phyloP scores from a whole-genome alignment of 139 green algal species.

The Tetraselmis striata region DNA sequence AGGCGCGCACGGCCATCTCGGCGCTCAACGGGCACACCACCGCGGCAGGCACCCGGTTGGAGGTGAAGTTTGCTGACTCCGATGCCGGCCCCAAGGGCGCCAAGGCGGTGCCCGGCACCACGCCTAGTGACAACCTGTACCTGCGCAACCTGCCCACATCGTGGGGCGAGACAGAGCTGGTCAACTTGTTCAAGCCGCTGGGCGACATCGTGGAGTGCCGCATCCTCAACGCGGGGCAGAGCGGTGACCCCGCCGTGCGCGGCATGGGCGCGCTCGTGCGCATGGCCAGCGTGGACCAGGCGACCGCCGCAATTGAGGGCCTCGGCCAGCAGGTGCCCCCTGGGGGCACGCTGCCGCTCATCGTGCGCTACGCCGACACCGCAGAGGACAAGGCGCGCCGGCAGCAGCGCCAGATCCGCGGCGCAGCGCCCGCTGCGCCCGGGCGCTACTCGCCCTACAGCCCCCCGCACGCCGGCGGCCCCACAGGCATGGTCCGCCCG shows the following conservation, averaged over 20 bases:
- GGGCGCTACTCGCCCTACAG: not conserved
- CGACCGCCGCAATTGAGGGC: constrained; percentile 36
- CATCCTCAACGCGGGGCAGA: constrained; percentile 30
- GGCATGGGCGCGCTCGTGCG: constrained; percentile 41
- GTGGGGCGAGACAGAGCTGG: constrained; percentile 18
- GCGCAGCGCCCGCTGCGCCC: not conserved
- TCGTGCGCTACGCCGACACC: constrained; percentile 52
- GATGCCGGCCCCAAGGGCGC: not conserved
- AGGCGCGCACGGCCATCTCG: not conserved
- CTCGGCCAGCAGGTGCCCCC: constrained; percentile 39
- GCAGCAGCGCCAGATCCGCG: constrained; percentile 13
- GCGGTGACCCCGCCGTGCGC: not conserved
- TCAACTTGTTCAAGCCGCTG: constrained; percentile 24
- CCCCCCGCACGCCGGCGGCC: not conserved
- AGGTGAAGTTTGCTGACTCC: not conserved
- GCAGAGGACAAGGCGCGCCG: constrained; percentile 53
- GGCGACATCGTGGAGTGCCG: constrained; percentile 37
- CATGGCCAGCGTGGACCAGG: constrained; percentile 36
- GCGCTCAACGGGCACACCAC: not conserved
- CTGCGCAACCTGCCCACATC: not conserved
- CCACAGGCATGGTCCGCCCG: not conserved
- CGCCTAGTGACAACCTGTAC: not conserved
- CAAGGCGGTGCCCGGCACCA: not conserved
- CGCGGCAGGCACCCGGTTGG: not conserved
- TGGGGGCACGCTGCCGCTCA: constrained; percentile 33